phyloP scores from a whole-genome alignment of 306 rosid species.

The Pyrus betulifolia region DNA sequence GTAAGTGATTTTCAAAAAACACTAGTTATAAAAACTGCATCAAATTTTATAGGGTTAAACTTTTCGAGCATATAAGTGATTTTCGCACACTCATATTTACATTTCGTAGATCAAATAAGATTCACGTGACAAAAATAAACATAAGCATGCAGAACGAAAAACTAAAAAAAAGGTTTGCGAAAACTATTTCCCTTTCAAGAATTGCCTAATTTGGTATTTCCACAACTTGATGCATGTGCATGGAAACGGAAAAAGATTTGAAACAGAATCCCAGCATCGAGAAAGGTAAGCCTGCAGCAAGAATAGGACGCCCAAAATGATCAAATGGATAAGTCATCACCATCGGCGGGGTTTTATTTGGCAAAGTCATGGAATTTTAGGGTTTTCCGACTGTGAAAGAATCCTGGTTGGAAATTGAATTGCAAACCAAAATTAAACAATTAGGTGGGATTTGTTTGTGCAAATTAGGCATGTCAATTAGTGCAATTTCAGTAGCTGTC shows the following conservation, averaged over 20 bases:
- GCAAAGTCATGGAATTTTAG: background rate
- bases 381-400: background rate
- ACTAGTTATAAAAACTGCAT: background rate
- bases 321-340: background rate
- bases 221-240: constrained; percentile 1
- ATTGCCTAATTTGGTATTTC: background rate
- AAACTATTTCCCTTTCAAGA: background rate
- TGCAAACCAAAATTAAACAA: background rate
- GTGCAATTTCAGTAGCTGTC: constrained; percentile 19
- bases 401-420: background rate
- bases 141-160: too few species aligned
- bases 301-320: background rate
- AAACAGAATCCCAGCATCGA: background rate
- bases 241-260: constrained; percentile 7
- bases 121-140: background rate
- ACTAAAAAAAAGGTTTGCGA: too few species aligned
- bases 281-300: background rate
- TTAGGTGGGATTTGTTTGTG: constrained; percentile 4
- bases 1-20: too few species aligned
- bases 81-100: background rate
- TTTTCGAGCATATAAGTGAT: background rate
- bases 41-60: background rate
- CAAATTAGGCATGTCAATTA: constrained; percentile 15
- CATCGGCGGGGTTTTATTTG: background rate
- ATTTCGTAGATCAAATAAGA: too few species aligned